A percentile compares a stretch with the other conserved stretches of the same genome.
Evolutionary conservation across 2,329 filamentous ascomycete species (phyloP).

Genomic region (Fusarium bulbicola): DNA sequence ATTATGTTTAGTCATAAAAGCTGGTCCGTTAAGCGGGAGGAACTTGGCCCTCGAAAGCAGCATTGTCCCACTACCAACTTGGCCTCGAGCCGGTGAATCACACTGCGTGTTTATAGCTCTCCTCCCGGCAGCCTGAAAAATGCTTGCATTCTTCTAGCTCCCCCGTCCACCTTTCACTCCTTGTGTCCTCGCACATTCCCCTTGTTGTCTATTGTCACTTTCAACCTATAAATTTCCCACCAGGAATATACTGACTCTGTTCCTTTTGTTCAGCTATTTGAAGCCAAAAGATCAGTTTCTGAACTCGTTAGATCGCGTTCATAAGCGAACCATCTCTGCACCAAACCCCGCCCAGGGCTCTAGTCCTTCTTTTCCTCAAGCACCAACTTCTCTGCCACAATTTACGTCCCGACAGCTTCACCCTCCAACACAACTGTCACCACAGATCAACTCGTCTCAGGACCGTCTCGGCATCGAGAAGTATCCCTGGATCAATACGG

Average conservation of each 20-base stretch:
- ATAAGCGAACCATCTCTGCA: constrained; percentile 62
- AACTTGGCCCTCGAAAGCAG: constrained; percentile 10
- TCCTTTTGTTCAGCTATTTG: constrained; percentile 9
- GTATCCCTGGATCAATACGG: constrained; percentile 21
- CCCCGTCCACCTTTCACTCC: constrained; percentile 4
- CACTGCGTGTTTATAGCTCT: background rate
- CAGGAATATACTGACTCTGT: constrained; percentile 5
- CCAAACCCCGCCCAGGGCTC: constrained; percentile 52
- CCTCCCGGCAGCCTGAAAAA: background rate
- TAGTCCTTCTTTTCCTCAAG: constrained; percentile 27
- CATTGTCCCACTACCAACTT: constrained; percentile 8
- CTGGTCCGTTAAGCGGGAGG: background rate
- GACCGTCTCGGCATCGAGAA: constrained; percentile 17
- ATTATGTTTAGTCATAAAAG: background rate
- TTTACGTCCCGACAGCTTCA: constrained; percentile 28
- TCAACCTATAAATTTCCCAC: constrained; percentile 8
- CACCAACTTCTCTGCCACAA: constrained; percentile 31
- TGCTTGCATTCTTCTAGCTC: background rate
- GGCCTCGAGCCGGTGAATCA: constrained; percentile 14
- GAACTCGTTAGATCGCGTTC: constrained; percentile 44
- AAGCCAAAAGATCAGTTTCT: constrained; percentile 21
- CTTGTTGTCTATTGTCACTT: background rate
- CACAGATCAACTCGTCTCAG: constrained; percentile 22
- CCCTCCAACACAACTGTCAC: constrained; percentile 20
- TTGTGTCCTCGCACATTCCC: background rate